phyloP scores from a whole-genome alignment of 164 flowering plant genomes.

The Magnolia officinalis region DNA sequence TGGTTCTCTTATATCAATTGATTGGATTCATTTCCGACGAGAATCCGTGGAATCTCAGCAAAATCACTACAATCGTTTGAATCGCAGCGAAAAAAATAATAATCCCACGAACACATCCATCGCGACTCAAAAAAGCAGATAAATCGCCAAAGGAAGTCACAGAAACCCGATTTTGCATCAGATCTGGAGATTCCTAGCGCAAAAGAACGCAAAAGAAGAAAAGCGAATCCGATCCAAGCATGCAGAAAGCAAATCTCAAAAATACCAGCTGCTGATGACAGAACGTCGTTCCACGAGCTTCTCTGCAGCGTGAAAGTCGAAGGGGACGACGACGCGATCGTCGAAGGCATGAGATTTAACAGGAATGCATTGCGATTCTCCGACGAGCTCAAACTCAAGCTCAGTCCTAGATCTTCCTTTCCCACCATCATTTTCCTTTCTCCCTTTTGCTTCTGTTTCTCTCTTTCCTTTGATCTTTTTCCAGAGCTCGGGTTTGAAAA shows the following conservation, averaged over 20 bases:
- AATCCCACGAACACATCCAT: no score
- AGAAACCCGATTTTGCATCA: neutral
- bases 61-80: neutral
- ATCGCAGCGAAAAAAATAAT: neutral
- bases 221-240: neutral
- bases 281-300: constrained; percentile 38
- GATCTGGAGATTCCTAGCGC: neutral
- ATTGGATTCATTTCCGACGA: neutral
- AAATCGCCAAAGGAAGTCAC: neutral
- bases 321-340: constrained; percentile 15
- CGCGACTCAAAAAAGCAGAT: no score
- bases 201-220: neutral
- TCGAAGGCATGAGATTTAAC: constrained; percentile 47
- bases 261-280: constrained; percentile 34
- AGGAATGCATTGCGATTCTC: constrained; percentile 27
- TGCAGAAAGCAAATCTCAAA: neutral
- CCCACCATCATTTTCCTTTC: constrained; percentile 36
- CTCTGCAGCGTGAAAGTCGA: constrained; percentile 28
- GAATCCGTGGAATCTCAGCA: neutral
- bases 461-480: neutral
- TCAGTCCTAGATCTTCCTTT: constrained; percentile 67
- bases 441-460: neutral
- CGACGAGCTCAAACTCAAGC: constrained; percentile 46
- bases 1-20: neutral
- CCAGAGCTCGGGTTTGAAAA: constrained; percentile 7